These are phyloP conservation scores for Penicillium decumbens DNA, from an alignment of 2,329 filamentous ascomycete genomes.

Conservation along the genomic window DNA sequence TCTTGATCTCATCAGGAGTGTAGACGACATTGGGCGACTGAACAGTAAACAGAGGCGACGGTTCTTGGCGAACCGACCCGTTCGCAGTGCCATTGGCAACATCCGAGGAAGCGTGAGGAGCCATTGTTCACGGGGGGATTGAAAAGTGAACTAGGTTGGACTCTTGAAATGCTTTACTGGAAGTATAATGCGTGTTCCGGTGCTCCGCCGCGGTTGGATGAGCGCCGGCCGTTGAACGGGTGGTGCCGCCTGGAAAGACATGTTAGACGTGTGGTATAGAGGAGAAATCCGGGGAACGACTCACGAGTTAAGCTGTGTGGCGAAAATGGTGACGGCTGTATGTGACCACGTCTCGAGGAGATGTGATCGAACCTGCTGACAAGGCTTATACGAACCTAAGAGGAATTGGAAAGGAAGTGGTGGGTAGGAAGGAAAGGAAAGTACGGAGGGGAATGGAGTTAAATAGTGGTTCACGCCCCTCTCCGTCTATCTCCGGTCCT, in stretches of 20 bases:
- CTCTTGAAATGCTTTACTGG: constrained; percentile 38
- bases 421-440: constrained; percentile 1
- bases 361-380: constrained; percentile 49
- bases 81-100: constrained; percentile 53
- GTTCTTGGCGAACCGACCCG: constrained; percentile 45
- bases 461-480: constrained; percentile 7
- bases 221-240: constrained; percentile 95
- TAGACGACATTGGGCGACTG: constrained; percentile 90
- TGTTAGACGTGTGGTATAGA: constrained; percentile 8
- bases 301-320: constrained; percentile 95
- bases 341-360: constrained; percentile 56
- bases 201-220: constrained; percentile 79
- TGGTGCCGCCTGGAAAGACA: constrained; percentile 67
- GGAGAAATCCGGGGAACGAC: constrained; percentile 35
- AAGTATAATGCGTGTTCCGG: constrained; percentile 52
- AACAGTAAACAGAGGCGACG: constrained; percentile 69
- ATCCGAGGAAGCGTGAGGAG: constrained; percentile 76
- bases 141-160: constrained; percentile 41
- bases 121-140: constrained; percentile 58
- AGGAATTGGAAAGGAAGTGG: constrained; percentile 15
- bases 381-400: constrained; percentile 27
- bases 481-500: constrained; percentile 9
- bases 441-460: background rate
- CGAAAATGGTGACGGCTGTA: constrained; percentile 86
- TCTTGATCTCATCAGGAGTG: constrained; percentile 80